Conservation (phyloP, 1,139 yeast genomes). For the Suhomyces bolitotheri region DNA sequence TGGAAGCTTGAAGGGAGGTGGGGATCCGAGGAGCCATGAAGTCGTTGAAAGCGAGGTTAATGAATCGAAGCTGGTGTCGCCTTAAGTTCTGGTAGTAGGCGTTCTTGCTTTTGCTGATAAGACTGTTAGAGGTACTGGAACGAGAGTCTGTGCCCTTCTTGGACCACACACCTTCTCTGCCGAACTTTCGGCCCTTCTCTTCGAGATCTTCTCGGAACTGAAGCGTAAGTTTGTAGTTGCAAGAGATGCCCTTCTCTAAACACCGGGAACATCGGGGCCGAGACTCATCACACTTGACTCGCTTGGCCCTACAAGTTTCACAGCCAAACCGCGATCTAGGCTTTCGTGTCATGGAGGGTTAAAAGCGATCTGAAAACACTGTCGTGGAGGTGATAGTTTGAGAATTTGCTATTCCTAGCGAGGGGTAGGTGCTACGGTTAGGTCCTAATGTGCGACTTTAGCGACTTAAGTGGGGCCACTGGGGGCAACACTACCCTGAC, state of each 20-base stretch:
- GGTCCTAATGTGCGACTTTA: too few relatives aligned
- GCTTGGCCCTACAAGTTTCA: conserved; percentile 20
- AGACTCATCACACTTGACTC: conserved; percentile 45
- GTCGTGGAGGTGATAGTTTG: too few relatives aligned
- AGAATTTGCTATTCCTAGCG: too few relatives aligned
- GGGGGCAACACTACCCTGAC: too few relatives aligned
- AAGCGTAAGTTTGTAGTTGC: conserved; percentile 25
- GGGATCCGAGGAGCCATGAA: conserved; percentile 10
- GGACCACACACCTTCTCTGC: conserved; percentile 35
- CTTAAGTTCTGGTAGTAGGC: conserved; percentile 19
- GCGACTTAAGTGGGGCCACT: too few relatives aligned
- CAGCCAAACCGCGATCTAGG: conserved; percentile 19
- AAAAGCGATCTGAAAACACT: too few relatives aligned
- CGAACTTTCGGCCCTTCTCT: conserved; percentile 29
- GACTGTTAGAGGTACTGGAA: conserved; percentile 5
- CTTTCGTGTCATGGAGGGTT: conserved; percentile 9
- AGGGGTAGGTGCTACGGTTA: too few relatives aligned
- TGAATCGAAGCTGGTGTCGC: conserved; percentile 20
- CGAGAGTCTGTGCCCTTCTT: conserved; percentile 11
- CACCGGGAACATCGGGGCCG: conserved; percentile 46
- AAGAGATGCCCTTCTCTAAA: conserved; percentile 26
- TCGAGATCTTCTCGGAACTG: conserved; percentile 35
- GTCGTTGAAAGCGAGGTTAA: conserved; percentile 21
- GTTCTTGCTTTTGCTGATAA: conserved; percentile 15
- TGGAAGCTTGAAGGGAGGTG: conserved; percentile 15